phyloP scores from a whole-genome alignment of 179 eudicot genomes.

The Gypsophila paniculata region DNA sequence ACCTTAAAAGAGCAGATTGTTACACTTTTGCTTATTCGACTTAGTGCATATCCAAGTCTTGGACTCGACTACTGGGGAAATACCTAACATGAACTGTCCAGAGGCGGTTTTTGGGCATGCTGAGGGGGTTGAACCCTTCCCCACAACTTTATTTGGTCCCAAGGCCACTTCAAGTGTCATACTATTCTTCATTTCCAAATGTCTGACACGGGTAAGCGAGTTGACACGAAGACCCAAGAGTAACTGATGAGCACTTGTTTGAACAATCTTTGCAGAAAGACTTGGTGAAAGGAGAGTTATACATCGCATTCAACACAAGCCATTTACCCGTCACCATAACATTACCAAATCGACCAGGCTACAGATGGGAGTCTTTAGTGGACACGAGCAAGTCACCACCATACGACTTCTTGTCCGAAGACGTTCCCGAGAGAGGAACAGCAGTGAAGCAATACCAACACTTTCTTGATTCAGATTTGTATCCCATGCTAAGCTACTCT shows the following conservation, averaged over 20 bases:
- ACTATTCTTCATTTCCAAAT: too few species aligned
- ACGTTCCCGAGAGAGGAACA: slow-evolving; percentile 46
- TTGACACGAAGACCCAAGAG: too few species aligned
- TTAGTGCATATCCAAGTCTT: too few species aligned
- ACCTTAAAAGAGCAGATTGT: too few species aligned
- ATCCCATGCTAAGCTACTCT: slow-evolving; percentile 94
- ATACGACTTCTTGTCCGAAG: slow-evolving; percentile 61
- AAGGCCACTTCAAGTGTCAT: too few species aligned
- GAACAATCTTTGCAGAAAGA: slow-evolving; percentile 52
- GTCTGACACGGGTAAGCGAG: too few species aligned
- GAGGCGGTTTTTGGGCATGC: too few species aligned
- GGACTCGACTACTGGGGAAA: too few species aligned
- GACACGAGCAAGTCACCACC: slow-evolving; percentile 90
- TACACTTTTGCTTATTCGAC: neutral
- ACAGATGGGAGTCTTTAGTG: slow-evolving; percentile 79
- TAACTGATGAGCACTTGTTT: neutral
- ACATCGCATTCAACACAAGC: slow-evolving; percentile 84
- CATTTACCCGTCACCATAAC: slow-evolving; percentile 61
- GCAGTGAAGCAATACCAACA: slow-evolving; percentile 61
- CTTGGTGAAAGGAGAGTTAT: slow-evolving; percentile 66
- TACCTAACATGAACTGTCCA: too few species aligned
- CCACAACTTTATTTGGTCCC: too few species aligned
- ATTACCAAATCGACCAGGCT: slow-evolving; percentile 77
- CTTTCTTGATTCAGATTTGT: slow-evolving; percentile 68
- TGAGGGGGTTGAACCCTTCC: too few species aligned